Base-by-base conservation (phyloP, 2,329 filamentous ascomycete species). In the Allantophomopsis cytisporea region DNA sequence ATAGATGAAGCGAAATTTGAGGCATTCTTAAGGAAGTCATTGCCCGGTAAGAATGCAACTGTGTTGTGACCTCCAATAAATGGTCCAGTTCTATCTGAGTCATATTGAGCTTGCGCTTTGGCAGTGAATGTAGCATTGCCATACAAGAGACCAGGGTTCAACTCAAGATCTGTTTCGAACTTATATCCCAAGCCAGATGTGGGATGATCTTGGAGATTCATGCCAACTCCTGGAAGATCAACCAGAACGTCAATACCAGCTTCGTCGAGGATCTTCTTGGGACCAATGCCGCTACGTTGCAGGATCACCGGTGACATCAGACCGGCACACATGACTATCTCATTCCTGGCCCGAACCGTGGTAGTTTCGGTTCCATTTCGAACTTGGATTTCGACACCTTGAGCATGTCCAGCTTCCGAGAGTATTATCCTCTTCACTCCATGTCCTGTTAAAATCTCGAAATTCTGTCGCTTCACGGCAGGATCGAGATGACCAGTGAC, bases 11-110 rank as follows among this genome's bases (percentile, higher is more conserved):
- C 69, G 47, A 66, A 81, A 10, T 67, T 73, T 41, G 80, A 78
- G 10, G 65, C 63, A 32, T 76, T 76, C 39, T 80, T 80, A 8
- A 75, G 75, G 47, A 80, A 78, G 0, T 64, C 18, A 7, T 20
- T 20, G 18, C 18, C 18, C 68, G 1, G 75, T 71, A 1, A 80
- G 58, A 28, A 73, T 62, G 1, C 76, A 76, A 2, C 62, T 60
- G 48, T 75, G 75, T 38, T 70, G 64, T 21, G 73, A 65, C 51
- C 73, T 67, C 66, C 71, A 80, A 7, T 36, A 70, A 61, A 11
- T 62, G 54, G 47, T 71, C 70, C 0, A 69, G 64, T 39, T 65
- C 65, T 11, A 60, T 58, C 14, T 70, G 58, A 18, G 65, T 69
- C 45, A 71, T 60, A 28, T 62, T 63, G 44, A 75, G 71, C 54